Evolutionary conservation across 2,329 filamentous ascomycete genomes (phyloP), one percentile per base, ranked within the genome.

Genomic region (Ophiocordyceps sinensis): DNA sequence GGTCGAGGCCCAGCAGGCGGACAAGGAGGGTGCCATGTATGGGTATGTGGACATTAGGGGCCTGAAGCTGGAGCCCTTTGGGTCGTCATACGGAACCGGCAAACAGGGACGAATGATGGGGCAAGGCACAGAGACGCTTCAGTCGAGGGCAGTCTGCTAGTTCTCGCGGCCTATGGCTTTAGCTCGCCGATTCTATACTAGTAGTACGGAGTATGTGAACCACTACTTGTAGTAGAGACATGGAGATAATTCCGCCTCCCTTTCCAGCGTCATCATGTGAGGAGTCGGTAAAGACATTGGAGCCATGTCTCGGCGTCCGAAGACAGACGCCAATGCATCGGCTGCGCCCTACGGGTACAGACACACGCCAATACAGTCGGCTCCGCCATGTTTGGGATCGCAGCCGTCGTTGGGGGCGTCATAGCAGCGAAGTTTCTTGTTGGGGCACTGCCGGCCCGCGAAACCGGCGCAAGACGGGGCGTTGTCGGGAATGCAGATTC

Each of bases 41-140:
- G 58, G 57, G 0, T 61, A 42, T 13, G 42, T 56, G 11, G 56
- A 62, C 14, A 49, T 63, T 8, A 48, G 48, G 4, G 60, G 54
- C 0, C 26, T 53, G 3, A 45, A 58, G 39, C 43, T 63, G 28
- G 41, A 58, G 44, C 55, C 60, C 0, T 63, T 49, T 28, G 60
- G 60, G 1, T 51, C 51, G 3, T 44, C 56, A 2, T 52, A 54
- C 21, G 31, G 19, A 19, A 19, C 19, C 19, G 19, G 4, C 19
- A 19, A 19, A 19, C 19, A 19, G 3, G 19, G 3, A 19, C 19
- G 19, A 4, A 19, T 19, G 19, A 19, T n/a, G n/a, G n/a, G n/a
- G n/a, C n/a, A n/a, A n/a, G n/a, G n/a, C n/a, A n/a, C n/a, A n/a
- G n/a, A 19, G 19, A 19, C 19, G 19, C 3, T 4, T 4, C 19